These are phyloP conservation scores for Russula brevipes DNA, from an alignment of 768 basidiomycete genomes.

Conservation along the genomic window DNA sequence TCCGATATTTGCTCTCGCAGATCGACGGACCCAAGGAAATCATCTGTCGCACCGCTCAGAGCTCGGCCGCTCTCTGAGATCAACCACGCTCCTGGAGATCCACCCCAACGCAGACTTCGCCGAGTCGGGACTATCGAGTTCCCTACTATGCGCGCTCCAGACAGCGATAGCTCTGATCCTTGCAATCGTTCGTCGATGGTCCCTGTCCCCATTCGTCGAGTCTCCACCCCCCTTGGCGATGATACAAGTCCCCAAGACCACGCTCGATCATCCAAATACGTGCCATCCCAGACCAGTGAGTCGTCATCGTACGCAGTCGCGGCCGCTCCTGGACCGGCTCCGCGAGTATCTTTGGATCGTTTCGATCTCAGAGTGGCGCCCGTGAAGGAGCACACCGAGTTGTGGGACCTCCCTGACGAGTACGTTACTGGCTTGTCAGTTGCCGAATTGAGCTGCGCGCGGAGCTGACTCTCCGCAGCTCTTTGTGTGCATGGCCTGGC, in stretches of 20 bases:
- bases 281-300: not conserved
- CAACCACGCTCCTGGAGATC: constrained; percentile 11
- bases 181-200: constrained; percentile 4
- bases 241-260: not conserved
- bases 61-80: constrained; percentile 22
- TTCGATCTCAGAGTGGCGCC: constrained; percentile 23
- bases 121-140: constrained; percentile 24
- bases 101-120: constrained; percentile 20
- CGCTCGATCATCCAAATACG: not conserved
- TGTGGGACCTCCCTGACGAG: constrained; percentile 25
- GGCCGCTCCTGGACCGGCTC: not conserved
- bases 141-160: constrained; percentile 3
- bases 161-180: not conserved
- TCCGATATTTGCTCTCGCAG: not conserved
- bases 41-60: constrained; percentile 10
- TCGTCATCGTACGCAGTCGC: constrained; percentile 9
- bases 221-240: not conserved
- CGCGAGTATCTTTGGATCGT: constrained; percentile 17
- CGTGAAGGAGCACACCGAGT: constrained; percentile 19
- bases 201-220: not conserved
- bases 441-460: not conserved
- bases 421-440: constrained; percentile 7
- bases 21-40: constrained; percentile 4
- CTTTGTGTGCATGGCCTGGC: constrained; percentile 20
- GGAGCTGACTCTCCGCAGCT: constrained; percentile 1